Percentiles rank a stretch among this genome's conserved stretches.
These are phyloP conservation scores for Thelephora ganbajun DNA, from an alignment of 768 basidiomycete genomes.

Conservation along the genomic window DNA sequence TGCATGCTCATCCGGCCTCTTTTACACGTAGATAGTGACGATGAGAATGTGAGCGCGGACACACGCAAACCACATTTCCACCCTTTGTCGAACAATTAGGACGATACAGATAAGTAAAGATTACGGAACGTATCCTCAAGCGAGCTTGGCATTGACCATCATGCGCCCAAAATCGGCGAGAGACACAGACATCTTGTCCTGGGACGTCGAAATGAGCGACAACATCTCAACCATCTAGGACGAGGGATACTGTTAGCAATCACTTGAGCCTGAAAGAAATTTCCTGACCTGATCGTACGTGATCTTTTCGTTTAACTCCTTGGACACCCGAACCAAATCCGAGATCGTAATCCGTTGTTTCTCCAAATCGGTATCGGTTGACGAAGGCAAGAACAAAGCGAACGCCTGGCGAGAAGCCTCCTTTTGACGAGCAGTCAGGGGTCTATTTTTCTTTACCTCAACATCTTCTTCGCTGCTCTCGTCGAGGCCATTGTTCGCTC, in stretches of 20 bases:
- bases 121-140: constrained; percentile 16
- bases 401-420: constrained; percentile 45
- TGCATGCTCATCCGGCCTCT: too few species aligned
- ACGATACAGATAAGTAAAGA: too few species aligned
- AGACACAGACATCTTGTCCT: constrained; percentile 47
- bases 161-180: constrained; percentile 62
- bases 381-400: constrained; percentile 58
- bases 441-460: neutral
- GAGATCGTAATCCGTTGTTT: constrained; percentile 46
- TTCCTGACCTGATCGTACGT: constrained; percentile 57
- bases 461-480: constrained; percentile 1
- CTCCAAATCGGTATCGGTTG: constrained; percentile 29
- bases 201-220: constrained; percentile 52
- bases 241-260: neutral
- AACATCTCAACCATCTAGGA: constrained; percentile 69
- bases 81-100: neutral
- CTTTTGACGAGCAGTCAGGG: constrained; percentile 38
- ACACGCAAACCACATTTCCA: too few species aligned
- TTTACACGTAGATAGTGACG: too few species aligned
- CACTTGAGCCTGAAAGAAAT: constrained; percentile 2
- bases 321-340: constrained; percentile 47
- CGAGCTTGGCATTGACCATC: constrained; percentile 52
- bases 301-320: constrained; percentile 55
- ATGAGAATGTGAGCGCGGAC: too few species aligned
- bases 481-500: neutral